Evolutionary conservation across 2,329 filamentous ascomycete species (phyloP), one percentile per base, ranked within the genome.

Genomic region (Colletotrichum sp.): DNA sequence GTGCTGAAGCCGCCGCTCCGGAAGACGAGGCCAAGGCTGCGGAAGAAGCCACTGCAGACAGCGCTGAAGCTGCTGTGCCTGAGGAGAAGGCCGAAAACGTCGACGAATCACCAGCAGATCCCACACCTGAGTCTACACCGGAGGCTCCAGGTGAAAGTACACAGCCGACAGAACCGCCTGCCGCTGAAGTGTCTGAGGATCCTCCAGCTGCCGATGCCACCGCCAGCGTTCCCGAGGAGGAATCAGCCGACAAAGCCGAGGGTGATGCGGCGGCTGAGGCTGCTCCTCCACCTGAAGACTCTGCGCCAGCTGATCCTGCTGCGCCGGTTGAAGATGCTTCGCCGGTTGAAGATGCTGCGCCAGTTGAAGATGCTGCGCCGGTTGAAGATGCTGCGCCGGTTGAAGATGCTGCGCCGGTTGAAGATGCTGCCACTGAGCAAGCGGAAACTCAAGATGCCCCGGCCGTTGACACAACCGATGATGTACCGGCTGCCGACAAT

Each of bases 131-230:
- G 28, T 8, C 65, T 12, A 8, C 61, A 16, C 24, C 59, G 3
- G 67, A 67, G 1, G 24, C 55, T 59, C 2, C 18, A 48, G 43
- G 0, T 9, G 43, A 48, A 52, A 52, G n/a, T 21, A 21, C 43
- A 52, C 43, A 3, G 43, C 10, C n/a, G n/a, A 21, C n/a, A 0
- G 43, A 52, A 21, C 10, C n/a, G n/a, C 43, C 43, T 1, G 43
- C 43, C 43, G n/a, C 43, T 21, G 77, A 78, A 26, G 24, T 48
- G 6, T n/a, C 77, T 8, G 67, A 77, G 30, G 75, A 77, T 21
- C 9, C 71, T 61, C 59, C 69, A 39, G 59, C 61, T 57, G 43
- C 48, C 28, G 77, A 78, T 63, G 68, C 76, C 32, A 34, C 78
- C 12, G 39, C 64, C 28, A 26, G 18, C 7, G 18, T 34, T 21